phyloP scores from a whole-genome alignment of 2,329 filamentous ascomycete species.

The Cadophora malorum region DNA sequence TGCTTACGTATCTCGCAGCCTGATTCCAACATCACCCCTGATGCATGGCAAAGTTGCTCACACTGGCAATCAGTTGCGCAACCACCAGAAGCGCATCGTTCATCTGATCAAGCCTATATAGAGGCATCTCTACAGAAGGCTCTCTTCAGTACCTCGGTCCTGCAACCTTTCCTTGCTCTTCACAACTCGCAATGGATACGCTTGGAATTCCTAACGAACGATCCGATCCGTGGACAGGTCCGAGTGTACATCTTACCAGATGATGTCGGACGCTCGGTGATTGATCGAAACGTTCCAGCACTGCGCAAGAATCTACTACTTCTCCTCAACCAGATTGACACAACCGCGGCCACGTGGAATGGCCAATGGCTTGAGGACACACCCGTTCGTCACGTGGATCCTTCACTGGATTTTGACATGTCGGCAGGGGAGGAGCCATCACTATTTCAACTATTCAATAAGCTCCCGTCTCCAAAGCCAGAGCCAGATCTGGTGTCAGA shows the following conservation, averaged over 20 bases:
- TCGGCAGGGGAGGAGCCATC: constrained; percentile 53
- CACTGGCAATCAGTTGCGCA: constrained; percentile 36
- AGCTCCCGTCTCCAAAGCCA: constrained; percentile 71
- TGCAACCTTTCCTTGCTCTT: constrained; percentile 32
- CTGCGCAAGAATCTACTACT: constrained; percentile 54
- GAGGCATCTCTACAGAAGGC: constrained; percentile 29
- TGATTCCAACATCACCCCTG: constrained; percentile 21
- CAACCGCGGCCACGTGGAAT: constrained; percentile 61
- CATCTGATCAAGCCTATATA: not conserved
- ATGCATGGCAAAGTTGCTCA: constrained; percentile 27
- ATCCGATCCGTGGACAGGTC: constrained; percentile 44
- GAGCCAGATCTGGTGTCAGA: constrained; percentile 55
- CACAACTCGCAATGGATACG: constrained; percentile 42
- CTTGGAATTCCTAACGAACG: constrained; percentile 39
- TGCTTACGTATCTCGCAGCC: constrained; percentile 35
- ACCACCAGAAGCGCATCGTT: constrained; percentile 15
- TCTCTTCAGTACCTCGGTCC: constrained; percentile 29
- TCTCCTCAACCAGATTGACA: constrained; percentile 62
- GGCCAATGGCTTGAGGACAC: constrained; percentile 47
- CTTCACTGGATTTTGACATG: constrained; percentile 39
- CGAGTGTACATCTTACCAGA: constrained; percentile 70
- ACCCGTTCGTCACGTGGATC: constrained; percentile 48
- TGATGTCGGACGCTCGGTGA: constrained; percentile 61
- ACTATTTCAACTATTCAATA: constrained; percentile 76
- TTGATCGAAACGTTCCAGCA: constrained; percentile 55